Base-by-base conservation (phyloP, 2,329 filamentous ascomycete genomes). In the Fusarium kyushuense region DNA sequence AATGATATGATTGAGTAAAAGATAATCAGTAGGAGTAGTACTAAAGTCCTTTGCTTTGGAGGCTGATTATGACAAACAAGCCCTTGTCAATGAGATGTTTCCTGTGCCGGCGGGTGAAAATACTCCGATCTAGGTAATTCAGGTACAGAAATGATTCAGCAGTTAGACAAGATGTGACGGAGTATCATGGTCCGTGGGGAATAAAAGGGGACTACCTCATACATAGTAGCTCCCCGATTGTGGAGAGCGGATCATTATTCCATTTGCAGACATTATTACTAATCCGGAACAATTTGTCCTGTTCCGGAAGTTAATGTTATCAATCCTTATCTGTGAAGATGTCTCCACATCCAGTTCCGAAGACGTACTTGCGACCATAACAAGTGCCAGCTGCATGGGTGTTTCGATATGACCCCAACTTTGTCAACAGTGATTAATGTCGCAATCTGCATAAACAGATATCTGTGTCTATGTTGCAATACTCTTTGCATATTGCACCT, bases 381-480 rank as follows among this genome's bases (percentile, higher is more conserved):
- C 23, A 25, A 25, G 23, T 25, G 23, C 23, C 23, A 25, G 23
- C 23, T 25, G 23, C 23, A 25, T 25, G 23, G 23, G 23, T 25
- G 23, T 25, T 25, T 25, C 23, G 23, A 25, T 25, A 25, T 25
- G 32, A 5, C 32, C 32, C 16, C 6, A 12, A 35, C 32, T 35
- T 35, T 7, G 16, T 17, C 19, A 38, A 21, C n/a, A 12, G 7
- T 19, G 4, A 13, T 38, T 10, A 12, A 58, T 63, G 0, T 19
- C 63, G 47, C 19, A 2, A 58, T 58, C 4, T 48, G 11, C 3
- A 17, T 3, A 1, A 0, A 12, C 16, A 54, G 13, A 2, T 1
- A 58, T 43, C 51, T 41, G 47, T 12, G 1, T 8, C 8, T 40
- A 65, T 67, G 65, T 65, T 56, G 65, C 65, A 65, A 68, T 67